Evolutionary conservation across 2,329 filamentous ascomycete genomes (phyloP).

Genomic region (Colletotrichum phormii): DNA sequence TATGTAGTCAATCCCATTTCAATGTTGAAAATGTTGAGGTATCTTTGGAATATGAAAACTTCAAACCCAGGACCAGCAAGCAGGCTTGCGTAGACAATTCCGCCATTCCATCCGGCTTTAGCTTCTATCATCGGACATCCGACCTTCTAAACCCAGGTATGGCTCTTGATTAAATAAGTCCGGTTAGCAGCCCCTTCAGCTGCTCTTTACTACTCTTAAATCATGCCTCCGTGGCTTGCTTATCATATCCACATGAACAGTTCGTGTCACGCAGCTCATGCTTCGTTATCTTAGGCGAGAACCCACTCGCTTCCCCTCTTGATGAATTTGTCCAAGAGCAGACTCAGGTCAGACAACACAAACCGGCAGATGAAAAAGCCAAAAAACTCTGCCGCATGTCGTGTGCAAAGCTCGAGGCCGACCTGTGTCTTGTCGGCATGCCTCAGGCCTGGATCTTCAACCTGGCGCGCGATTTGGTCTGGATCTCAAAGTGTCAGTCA

Average conservation of each 20-base stretch:
- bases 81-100: background rate
- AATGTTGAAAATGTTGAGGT: background rate
- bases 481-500: background rate
- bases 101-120: background rate
- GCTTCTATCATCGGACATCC: background rate
- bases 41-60: background rate
- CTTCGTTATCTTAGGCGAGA: conserved; percentile 45
- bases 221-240: background rate
- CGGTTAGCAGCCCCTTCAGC: background rate
- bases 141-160: background rate
- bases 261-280: background rate
- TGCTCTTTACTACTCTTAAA: background rate
- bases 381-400: conserved; percentile 97
- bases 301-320: conserved; percentile 98
- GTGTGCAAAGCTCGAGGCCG: conserved; percentile 90
- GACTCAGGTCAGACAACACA: conserved; percentile 83
- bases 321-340: conserved; percentile 95
- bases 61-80: background rate
- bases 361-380: conserved; percentile 97
- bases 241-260: background rate
- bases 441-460: conserved; percentile 92
- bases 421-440: conserved; percentile 95
- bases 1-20: background rate
- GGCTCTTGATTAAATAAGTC: background rate
- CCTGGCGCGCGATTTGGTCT: conserved; percentile 97